Evolutionary conservation across 2,329 filamentous ascomycete species (phyloP), one percentile per base, ranked within the genome.

Genomic region (Talaromyces sp.): DNA sequence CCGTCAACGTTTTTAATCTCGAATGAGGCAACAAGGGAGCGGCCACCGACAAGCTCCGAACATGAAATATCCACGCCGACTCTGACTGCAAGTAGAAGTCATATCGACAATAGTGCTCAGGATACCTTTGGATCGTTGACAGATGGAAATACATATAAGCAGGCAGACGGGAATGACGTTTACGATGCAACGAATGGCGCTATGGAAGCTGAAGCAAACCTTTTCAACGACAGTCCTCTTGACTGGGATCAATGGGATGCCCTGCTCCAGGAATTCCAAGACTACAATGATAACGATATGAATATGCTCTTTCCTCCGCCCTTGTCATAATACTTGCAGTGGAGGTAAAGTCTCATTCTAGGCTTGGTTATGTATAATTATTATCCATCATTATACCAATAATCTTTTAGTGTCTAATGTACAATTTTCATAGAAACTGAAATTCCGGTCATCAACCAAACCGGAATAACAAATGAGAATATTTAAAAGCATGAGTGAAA

Each of bases 211-310:
- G 37, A 64, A 27, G 10, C 31, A 37, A 60, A 67, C 49, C 22
- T 68, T 8, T 50, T 68, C 10, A 65, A 68, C 13, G 66, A 69
- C 37, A 72, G 70, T 33, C 69, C 70, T 6, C 68, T 73, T 62
- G 68, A 72, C 57, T 75, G 73, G 73, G 64, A 64, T 58, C 69
- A 75, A 60, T 74, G 73, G 71, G 70, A 74, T 43, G 67, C 68
- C n/a, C 64, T 75, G 3, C 66, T 74, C n/a, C 69, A 70, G n/a
- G 68, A 74, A 14, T 74, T 72, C 13, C 71, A 72, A 19, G 60
- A 63, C 24, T 52, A 60, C 41, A 22, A 22, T 11, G 10, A 50
- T 33, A 41, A 11, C 31, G 64, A 63, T 54, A 60, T 54, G 37
- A 47, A 61, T 16, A 60, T 63, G 37, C 27, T 60, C 13, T 60